Conservation (phyloP, 2,329 filamentous ascomycete genomes). For the Plectosphaerella plurivora region DNA sequence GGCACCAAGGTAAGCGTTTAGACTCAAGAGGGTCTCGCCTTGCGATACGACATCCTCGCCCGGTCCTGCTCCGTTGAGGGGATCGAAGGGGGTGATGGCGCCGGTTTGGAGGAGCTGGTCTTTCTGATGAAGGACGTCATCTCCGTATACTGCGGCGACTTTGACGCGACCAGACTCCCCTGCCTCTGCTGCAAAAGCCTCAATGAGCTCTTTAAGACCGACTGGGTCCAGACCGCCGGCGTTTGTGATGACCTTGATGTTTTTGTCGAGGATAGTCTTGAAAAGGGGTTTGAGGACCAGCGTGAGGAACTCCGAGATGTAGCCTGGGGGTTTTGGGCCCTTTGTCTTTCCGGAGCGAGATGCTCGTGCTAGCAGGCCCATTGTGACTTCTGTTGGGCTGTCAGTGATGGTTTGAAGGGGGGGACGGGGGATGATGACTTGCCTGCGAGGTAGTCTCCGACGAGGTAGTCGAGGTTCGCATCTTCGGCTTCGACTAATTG, state of each 20-base stretch:
- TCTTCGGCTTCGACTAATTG: constrained; percentile 4
- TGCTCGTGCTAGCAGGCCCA: constrained; percentile 4
- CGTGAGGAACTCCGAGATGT: constrained; percentile 3
- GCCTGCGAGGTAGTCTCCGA: constrained; percentile 4
- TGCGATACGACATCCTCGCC: not conserved
- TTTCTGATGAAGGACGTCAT: not conserved
- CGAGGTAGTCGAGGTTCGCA: constrained; percentile 3
- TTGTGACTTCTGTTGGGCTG: not conserved
- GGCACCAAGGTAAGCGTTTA: constrained; percentile 4
- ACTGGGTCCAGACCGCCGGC: constrained; percentile 4
- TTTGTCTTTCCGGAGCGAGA: not conserved
- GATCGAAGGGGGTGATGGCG: constrained; percentile 2
- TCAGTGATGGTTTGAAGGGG: not conserved
- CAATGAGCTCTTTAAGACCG: constrained; percentile 2
- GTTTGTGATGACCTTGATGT: constrained; percentile 4
- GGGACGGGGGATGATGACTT: not conserved
- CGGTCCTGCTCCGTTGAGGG: not conserved
- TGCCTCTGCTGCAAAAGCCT: not conserved
- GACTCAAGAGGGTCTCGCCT: not conserved
- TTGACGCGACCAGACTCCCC: not conserved
- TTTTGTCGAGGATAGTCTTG: constrained; percentile 1
- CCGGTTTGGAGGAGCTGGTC: not conserved
- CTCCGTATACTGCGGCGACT: constrained; percentile 3
- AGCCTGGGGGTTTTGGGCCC: not conserved
- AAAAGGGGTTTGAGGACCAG: constrained; percentile 1